Conservation (phyloP, 306 rosid species). For the Nissolia schottii region DNA sequence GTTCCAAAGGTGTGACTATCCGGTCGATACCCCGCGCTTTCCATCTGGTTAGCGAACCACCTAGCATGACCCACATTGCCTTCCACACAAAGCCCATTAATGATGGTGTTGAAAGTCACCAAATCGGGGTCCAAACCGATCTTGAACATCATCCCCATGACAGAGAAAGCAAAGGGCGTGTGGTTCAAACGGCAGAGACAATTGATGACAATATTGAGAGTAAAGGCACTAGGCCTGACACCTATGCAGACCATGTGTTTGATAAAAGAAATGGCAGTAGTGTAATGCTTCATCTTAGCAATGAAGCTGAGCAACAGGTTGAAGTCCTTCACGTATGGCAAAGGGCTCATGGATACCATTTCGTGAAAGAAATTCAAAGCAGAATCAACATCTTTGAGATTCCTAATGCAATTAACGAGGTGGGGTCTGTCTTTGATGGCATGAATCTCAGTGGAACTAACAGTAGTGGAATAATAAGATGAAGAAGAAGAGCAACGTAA, state of each 20-base stretch:
- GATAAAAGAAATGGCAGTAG: not conserved
- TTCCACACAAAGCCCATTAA: conserved; percentile 16
- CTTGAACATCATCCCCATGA: not conserved
- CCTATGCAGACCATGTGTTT: not conserved
- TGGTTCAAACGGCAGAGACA: conserved; percentile 4
- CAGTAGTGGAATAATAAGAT: not conserved
- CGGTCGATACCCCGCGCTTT: not conserved
- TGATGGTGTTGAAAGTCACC: not conserved
- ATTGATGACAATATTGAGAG: conserved; percentile 1
- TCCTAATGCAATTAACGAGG: not conserved
- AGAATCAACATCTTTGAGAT: not conserved
- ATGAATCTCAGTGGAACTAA: not conserved
- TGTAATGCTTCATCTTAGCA: not conserved
- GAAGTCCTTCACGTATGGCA: conserved; percentile 4
- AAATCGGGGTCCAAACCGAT: not conserved
- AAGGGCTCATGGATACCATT: not conserved
- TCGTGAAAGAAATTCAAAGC: not conserved
- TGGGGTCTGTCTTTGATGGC: not conserved
- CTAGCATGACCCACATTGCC: not conserved
- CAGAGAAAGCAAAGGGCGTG: not conserved
- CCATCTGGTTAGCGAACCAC: not conserved
- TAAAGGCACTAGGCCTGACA: not conserved
- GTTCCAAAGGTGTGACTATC: conserved; percentile 19
- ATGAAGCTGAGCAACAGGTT: not conserved
- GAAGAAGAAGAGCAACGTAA: too few species aligned